These are phyloP conservation scores for Septoria linicola DNA, from an alignment of 2,329 filamentous ascomycete genomes.

Conservation along the genomic window DNA sequence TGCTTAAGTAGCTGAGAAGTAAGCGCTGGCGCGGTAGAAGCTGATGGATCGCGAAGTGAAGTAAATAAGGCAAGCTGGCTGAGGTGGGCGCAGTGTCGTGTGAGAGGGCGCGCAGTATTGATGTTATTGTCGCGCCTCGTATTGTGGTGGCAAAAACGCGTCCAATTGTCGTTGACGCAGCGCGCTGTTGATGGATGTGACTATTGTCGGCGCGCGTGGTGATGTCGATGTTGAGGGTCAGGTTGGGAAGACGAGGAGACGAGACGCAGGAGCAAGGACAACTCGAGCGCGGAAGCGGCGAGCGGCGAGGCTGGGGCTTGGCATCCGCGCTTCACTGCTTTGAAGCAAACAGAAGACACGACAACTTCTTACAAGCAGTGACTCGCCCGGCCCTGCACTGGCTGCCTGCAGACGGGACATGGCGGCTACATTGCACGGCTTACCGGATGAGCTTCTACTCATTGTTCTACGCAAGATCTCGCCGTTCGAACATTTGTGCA, in stretches of 20 bases:
- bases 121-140: slow-evolving; percentile 1
- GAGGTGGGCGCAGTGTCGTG: slow-evolving; percentile 13
- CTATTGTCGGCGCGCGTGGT: slow-evolving; percentile 8
- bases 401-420: neutral
- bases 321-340: no score
- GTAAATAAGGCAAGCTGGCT: slow-evolving; percentile 19
- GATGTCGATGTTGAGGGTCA: slow-evolving; percentile 8
- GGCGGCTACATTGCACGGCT: neutral
- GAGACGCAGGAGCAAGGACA: slow-evolving; percentile 1
- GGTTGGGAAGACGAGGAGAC: slow-evolving; percentile 5
- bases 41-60: slow-evolving; percentile 10
- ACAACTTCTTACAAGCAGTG: no score
- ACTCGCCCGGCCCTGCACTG: no score
- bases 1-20: slow-evolving; percentile 18
- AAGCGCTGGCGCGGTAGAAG: slow-evolving; percentile 15
- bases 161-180: slow-evolving; percentile 12
- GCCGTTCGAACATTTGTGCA: neutral
- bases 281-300: neutral
- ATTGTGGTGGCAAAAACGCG: slow-evolving; percentile 11
- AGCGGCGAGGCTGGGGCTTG: no score
- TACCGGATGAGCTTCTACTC: neutral
- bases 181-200: slow-evolving; percentile 16
- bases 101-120: slow-evolving; percentile 4
- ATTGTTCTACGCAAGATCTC: neutral
- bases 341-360: slow-evolving; percentile 1